phyloP scores from a whole-genome alignment of 192 early-diverging fungal genomes.

The Coemansia sp. region DNA sequence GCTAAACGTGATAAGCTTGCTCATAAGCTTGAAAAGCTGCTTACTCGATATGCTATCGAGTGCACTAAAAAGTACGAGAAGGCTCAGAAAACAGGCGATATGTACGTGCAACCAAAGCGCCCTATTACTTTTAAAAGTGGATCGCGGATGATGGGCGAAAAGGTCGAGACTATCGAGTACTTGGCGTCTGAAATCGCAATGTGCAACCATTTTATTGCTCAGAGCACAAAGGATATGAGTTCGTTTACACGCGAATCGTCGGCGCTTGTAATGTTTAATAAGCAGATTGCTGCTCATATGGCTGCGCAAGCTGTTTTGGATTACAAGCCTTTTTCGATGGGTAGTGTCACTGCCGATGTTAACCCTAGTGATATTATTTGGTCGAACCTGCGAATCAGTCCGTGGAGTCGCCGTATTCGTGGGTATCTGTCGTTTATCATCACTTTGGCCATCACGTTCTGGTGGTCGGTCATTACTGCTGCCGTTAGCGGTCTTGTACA shows the following conservation, averaged over 20 bases:
- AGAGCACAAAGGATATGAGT: slow-evolving; percentile 22
- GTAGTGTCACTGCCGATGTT: slow-evolving; percentile 61
- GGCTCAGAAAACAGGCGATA: not conserved
- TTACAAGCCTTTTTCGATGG: slow-evolving; percentile 60
- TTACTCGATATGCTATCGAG: slow-evolving; percentile 50
- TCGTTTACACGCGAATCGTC: slow-evolving; percentile 51
- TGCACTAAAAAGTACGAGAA: slow-evolving; percentile 25
- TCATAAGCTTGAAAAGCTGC: slow-evolving; percentile 48
- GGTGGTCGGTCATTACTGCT: slow-evolving; percentile 73
- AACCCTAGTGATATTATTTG: slow-evolving; percentile 75
- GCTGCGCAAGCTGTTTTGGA: slow-evolving; percentile 66
- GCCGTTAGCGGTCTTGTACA: slow-evolving; percentile 55
- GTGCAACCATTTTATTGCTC: slow-evolving; percentile 43
- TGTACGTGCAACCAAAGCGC: slow-evolving; percentile 23
- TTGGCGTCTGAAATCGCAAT: slow-evolving; percentile 19
- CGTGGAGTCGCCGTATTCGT: slow-evolving; percentile 54
- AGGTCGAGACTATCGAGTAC: slow-evolving; percentile 56
- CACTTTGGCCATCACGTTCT: slow-evolving; percentile 57
- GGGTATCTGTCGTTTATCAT: slow-evolving; percentile 51
- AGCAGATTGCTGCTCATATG: slow-evolving; percentile 72
- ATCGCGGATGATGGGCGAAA: slow-evolving; percentile 43
- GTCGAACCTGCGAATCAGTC: slow-evolving; percentile 64
- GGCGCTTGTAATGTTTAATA: slow-evolving; percentile 80
- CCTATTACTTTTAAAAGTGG: slow-evolving; percentile 44
- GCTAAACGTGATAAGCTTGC: slow-evolving; percentile 53